Evolutionary conservation across 2,329 filamentous ascomycete species (phyloP).

Genomic region (Chrysoporthe austroafricana): DNA sequence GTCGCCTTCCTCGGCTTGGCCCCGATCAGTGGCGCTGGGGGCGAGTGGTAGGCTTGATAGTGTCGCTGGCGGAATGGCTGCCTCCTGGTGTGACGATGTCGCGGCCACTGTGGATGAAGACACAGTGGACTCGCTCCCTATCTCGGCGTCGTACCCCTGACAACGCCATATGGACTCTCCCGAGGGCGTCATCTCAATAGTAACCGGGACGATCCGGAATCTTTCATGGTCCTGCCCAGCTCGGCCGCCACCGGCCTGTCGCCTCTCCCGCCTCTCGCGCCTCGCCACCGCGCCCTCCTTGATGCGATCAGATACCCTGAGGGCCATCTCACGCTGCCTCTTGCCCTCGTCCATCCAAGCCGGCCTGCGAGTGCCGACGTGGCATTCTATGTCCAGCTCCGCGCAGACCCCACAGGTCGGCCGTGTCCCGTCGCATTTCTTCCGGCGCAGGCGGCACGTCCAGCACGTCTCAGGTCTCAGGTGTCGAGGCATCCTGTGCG

Average conservation of each 20-base stretch:
- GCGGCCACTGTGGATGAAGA: background rate
- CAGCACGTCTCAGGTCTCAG: background rate
- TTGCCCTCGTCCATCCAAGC: slow-evolving; percentile 61
- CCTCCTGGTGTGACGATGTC: slow-evolving; percentile 48
- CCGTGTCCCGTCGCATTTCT: slow-evolving; percentile 61
- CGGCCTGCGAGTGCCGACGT: slow-evolving; percentile 56
- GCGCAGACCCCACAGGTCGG: slow-evolving; percentile 56
- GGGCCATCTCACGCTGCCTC: slow-evolving; percentile 53
- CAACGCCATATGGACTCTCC: slow-evolving; percentile 9
- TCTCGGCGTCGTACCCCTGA: slow-evolving; percentile 45
- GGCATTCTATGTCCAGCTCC: slow-evolving; percentile 57
- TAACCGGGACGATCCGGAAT: background rate
- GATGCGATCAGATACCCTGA: background rate
- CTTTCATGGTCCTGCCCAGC: background rate
- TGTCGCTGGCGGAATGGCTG: slow-evolving; percentile 32
- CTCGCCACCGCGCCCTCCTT: background rate
- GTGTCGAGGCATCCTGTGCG: background rate
- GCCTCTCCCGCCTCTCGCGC: background rate
- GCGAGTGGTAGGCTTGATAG: background rate
- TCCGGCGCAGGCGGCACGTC: slow-evolving; percentile 63
- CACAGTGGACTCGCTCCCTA: background rate
- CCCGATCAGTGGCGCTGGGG: slow-evolving; percentile 40
- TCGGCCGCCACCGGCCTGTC: background rate
- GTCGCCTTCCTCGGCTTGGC: background rate
- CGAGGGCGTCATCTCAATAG: background rate